phyloP scores from a whole-genome alignment of 2,329 filamentous ascomycete genomes.

The Cadophora malorum region DNA sequence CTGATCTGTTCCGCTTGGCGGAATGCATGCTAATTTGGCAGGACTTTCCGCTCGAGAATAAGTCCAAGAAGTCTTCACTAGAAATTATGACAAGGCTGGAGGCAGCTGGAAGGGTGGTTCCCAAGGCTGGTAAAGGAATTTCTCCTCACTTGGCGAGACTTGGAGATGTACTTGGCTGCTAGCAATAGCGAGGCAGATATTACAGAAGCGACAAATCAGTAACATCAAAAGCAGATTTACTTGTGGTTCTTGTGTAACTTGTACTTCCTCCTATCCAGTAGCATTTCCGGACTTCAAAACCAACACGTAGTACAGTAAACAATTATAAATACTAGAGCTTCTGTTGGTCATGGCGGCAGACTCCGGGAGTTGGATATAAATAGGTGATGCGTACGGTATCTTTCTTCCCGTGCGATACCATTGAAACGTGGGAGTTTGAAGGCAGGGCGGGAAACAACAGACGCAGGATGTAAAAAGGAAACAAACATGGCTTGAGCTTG shows the following conservation, averaged over 20 bases:
- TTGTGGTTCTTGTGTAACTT: conserved; percentile 1
- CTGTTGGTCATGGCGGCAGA: background rate
- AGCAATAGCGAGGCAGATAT: background rate
- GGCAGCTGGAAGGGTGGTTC: background rate
- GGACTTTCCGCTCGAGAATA: background rate
- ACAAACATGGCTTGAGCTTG: conserved; percentile 7
- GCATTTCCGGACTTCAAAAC: background rate
- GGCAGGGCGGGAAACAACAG: conserved; percentile 1
- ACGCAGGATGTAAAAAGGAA: conserved; percentile 5
- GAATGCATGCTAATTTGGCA: background rate
- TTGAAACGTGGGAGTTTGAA: conserved; percentile 9
- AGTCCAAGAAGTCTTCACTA: background rate
- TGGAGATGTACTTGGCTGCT: conserved; percentile 8
- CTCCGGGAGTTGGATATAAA: background rate
- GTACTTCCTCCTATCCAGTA: background rate
- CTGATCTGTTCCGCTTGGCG: conserved; percentile 5
- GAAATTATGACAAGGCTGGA: background rate
- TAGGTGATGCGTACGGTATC: background rate
- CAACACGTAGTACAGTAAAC: background rate
- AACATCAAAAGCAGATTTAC: background rate
- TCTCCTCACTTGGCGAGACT: conserved; percentile 17
- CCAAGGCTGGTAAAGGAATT: conserved; percentile 1
- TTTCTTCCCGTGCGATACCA: conserved; percentile 2
- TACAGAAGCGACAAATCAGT: background rate
- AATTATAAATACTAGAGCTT: background rate